These are phyloP conservation scores for Suillus placidus DNA, from an alignment of 768 basidiomycete genomes.

Conservation along the genomic window DNA sequence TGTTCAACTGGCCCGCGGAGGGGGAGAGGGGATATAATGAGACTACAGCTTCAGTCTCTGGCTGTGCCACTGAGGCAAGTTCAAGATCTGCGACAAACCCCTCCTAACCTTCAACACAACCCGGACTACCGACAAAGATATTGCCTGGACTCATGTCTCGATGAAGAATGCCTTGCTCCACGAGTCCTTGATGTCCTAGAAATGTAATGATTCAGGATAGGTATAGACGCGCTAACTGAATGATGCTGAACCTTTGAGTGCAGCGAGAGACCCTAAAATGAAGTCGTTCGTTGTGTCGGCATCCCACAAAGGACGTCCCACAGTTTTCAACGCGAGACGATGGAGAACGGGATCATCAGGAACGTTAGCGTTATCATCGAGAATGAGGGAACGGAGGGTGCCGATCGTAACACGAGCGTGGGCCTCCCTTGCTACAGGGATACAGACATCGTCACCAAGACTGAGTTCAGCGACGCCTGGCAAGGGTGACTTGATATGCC, in stretches of 20 bases:
- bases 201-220: not conserved
- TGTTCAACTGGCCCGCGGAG: not conserved
- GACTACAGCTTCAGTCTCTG: not conserved
- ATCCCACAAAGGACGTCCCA: slow-evolving; percentile 25
- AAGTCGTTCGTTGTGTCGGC: not conserved
- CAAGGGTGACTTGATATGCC: not conserved
- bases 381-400: not conserved
- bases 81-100: not conserved
- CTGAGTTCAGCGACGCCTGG: not conserved
- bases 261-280: not conserved
- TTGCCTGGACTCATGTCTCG: slow-evolving; percentile 10
- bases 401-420: not conserved
- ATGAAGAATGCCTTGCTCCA: slow-evolving; percentile 3
- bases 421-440: not conserved
- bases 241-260: not conserved
- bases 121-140: not conserved
- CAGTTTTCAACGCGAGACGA: slow-evolving; percentile 19
- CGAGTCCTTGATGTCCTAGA: slow-evolving; percentile 7
- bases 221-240: not conserved
- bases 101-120: not conserved
- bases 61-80: not conserved
- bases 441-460: not conserved
- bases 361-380: not conserved
- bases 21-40: not conserved
- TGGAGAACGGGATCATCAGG: slow-evolving; percentile 15